Conservation (phyloP, 75 land plant species). For the Azolla pinnata region DNA sequence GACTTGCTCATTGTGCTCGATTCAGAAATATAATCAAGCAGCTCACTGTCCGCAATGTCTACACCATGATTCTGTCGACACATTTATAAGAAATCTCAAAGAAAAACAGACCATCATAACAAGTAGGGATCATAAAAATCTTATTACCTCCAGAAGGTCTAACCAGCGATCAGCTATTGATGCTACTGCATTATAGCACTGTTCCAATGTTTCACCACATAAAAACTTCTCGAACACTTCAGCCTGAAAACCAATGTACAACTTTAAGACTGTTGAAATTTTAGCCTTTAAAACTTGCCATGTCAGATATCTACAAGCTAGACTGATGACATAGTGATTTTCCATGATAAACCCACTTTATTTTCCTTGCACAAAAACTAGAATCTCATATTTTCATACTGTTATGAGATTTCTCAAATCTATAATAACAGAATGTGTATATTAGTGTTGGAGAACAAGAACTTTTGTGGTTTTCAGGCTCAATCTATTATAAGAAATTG, state of each 20-base stretch:
- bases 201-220: constrained; percentile 75
- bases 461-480: too few relatives aligned
- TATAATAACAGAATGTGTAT: too few relatives aligned
- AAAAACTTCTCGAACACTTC: constrained; percentile 96
- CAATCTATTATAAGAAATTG: too few relatives aligned
- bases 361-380: too few relatives aligned
- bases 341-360: too few relatives aligned
- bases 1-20: constrained; percentile 99
- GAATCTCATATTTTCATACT: too few relatives aligned
- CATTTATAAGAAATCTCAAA: background rate
- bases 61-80: constrained; percentile 76
- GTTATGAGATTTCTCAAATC: too few relatives aligned
- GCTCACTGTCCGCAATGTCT: constrained; percentile 87
- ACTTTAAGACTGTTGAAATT: too few relatives aligned
- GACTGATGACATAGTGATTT: too few relatives aligned
- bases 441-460: too few relatives aligned
- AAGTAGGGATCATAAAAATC: background rate
- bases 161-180: constrained; percentile 94
- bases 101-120: background rate
- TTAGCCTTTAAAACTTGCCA: too few relatives aligned
- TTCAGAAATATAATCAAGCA: constrained; percentile 92
- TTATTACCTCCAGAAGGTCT: constrained; percentile 88
- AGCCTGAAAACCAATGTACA: constrained; percentile 53
- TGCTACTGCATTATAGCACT: constrained; percentile 90
- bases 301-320: too few relatives aligned